A percentile compares a stretch with the other conserved stretches of the same genome.
These are phyloP conservation scores for Berberis thunbergii DNA, from an alignment of 164 flowering plant genomes.

Conservation along the genomic window DNA sequence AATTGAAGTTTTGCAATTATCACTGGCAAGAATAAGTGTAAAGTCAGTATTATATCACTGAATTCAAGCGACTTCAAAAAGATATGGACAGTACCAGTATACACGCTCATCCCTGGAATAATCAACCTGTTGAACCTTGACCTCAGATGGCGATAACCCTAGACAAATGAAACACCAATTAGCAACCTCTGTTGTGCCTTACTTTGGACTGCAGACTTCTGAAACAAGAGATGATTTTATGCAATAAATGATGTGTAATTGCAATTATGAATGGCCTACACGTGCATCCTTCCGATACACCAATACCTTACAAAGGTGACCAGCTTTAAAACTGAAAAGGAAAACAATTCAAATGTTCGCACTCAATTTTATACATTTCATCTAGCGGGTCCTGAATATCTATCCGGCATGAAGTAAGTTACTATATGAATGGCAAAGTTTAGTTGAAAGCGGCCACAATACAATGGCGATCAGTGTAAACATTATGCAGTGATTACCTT, in stretches of 20 bases:
- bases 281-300: not conserved
- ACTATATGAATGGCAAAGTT: not conserved
- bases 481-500: conserved; percentile 24
- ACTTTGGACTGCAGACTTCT: not conserved
- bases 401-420: not conserved
- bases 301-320: not conserved
- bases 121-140: conserved; percentile 17
- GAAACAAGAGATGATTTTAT: not conserved
- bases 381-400: too few species aligned
- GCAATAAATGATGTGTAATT: not conserved
- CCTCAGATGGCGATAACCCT: conserved; percentile 28
- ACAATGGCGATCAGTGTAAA: conserved; percentile 2
- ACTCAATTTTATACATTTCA: not conserved
- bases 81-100: conserved; percentile 33
- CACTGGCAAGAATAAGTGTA: conserved; percentile 23
- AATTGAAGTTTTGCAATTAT: conserved; percentile 57
- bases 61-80: not conserved
- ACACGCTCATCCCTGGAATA: conserved; percentile 31
- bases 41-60: conserved; percentile 1
- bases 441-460: not conserved
- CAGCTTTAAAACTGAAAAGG: not conserved
- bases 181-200: not conserved
- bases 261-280: not conserved
- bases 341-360: not conserved
- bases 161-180: conserved; percentile 6